Conservation (phyloP, 495 filamentous ascomycete genomes). For the Aspergillus avenaceus region DNA sequence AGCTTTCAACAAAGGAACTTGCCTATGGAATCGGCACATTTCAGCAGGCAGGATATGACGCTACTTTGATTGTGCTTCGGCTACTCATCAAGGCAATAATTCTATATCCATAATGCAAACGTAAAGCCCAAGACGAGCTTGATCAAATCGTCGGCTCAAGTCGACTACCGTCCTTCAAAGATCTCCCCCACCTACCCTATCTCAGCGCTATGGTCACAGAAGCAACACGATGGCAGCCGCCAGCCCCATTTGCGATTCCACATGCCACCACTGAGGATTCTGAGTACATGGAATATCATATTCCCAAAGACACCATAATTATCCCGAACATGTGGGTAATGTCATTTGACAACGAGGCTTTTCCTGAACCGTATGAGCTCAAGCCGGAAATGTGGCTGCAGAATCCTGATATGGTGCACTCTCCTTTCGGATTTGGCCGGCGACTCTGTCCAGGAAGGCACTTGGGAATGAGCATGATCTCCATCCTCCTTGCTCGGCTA, state of each 20-base stretch:
- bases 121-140: slow-evolving; percentile 22
- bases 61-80: slow-evolving; percentile 23
- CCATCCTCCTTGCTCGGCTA: no score
- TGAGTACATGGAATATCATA: slow-evolving; percentile 51
- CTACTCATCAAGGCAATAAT: slow-evolving; percentile 25
- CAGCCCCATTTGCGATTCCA: slow-evolving; percentile 49
- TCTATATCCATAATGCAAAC: slow-evolving; percentile 9
- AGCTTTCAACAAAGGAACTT: slow-evolving; percentile 19
- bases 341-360: slow-evolving; percentile 28
- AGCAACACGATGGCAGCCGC: slow-evolving; percentile 57
- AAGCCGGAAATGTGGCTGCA: slow-evolving; percentile 40
- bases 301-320: slow-evolving; percentile 50
- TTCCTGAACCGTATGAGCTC: slow-evolving; percentile 33
- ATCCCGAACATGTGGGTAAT: slow-evolving; percentile 38
- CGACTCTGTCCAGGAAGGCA: slow-evolving; percentile 55
- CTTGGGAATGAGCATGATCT: no score
- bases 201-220: slow-evolving; percentile 57
- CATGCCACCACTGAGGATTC: slow-evolving; percentile 53
- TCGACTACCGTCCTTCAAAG: slow-evolving; percentile 43
- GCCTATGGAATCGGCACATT: slow-evolving; percentile 32
- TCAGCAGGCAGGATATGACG: slow-evolving; percentile 34
- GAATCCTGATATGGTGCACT: slow-evolving; percentile 40
- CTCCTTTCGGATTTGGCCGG: slow-evolving; percentile 58
- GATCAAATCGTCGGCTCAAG: slow-evolving; percentile 30
- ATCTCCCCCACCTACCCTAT: slow-evolving; percentile 40